phyloP scores from a whole-genome alignment of 148 eudicot genomes.

The Agrostemma githago region DNA sequence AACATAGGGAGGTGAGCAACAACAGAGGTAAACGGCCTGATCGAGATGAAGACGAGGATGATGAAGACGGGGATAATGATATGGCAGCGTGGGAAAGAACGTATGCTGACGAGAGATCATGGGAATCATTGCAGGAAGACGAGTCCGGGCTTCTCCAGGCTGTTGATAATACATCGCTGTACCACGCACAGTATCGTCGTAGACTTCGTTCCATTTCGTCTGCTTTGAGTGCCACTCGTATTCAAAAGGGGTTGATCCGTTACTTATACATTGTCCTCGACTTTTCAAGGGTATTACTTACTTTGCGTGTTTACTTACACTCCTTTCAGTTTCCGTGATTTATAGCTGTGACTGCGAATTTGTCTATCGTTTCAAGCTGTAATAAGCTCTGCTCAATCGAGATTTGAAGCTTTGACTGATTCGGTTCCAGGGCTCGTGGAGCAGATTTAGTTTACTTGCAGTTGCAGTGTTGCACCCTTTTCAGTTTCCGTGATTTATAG shows the following conservation, averaged over 20 bases:
- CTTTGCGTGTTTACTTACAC: too few species aligned
- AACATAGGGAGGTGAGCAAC: constrained; percentile 36
- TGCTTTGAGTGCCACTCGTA: constrained; percentile 51
- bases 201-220: constrained; percentile 63
- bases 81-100: constrained; percentile 83
- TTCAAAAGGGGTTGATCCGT: constrained; percentile 92
- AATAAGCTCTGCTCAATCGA: neutral
- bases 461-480: neutral
- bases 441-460: neutral
- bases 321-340: too few species aligned
- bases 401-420: neutral
- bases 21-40: constrained; percentile 39
- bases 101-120: constrained; percentile 81
- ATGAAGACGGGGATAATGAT: constrained; percentile 45
- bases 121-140: constrained; percentile 92
- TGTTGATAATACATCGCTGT: constrained; percentile 58
- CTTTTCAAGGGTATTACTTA: constrained; percentile 67
- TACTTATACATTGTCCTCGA: constrained; percentile 71
- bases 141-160: constrained; percentile 86
- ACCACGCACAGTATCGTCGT: constrained; percentile 79
- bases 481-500: neutral
- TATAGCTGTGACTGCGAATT: too few species aligned
- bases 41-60: constrained; percentile 59
- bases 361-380: neutral
- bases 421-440: neutral